Evolutionary conservation across 306 rosid species (phyloP).

Genomic region (Ceratonia siliqua): DNA sequence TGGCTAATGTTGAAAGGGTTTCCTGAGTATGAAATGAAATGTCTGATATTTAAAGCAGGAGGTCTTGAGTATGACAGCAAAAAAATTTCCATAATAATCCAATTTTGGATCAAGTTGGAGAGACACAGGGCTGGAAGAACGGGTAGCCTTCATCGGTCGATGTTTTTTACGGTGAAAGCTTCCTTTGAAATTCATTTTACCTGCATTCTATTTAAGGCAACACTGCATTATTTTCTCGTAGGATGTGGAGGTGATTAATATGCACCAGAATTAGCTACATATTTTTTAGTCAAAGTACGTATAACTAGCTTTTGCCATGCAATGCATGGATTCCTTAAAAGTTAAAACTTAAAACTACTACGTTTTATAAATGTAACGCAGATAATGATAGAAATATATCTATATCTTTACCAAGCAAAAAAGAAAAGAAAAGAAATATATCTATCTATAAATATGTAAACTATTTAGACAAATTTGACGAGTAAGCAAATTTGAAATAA

Average conservation of each 20-base stretch:
- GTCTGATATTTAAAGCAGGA: conserved; percentile 17
- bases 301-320: not conserved
- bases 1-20: no score
- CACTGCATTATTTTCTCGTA: not conserved
- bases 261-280: not conserved
- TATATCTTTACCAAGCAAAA: no score
- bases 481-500: not conserved
- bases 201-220: not conserved
- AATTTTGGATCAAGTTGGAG: conserved; percentile 21
- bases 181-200: not conserved
- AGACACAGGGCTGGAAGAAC: conserved; percentile 28
- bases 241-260: not conserved
- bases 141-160: not conserved
- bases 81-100: not conserved
- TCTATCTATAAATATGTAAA: not conserved
- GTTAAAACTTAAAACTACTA: no score
- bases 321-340: not conserved
- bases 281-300: not conserved
- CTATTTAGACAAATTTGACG: not conserved
- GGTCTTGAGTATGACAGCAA: not conserved
- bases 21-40: not conserved
- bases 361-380: not conserved
- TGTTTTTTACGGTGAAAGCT: not conserved
- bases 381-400: not conserved
- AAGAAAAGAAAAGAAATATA: no score